Base-by-base conservation (phyloP, 2,329 filamentous ascomycete genomes). In the Claviceps sp. region DNA sequence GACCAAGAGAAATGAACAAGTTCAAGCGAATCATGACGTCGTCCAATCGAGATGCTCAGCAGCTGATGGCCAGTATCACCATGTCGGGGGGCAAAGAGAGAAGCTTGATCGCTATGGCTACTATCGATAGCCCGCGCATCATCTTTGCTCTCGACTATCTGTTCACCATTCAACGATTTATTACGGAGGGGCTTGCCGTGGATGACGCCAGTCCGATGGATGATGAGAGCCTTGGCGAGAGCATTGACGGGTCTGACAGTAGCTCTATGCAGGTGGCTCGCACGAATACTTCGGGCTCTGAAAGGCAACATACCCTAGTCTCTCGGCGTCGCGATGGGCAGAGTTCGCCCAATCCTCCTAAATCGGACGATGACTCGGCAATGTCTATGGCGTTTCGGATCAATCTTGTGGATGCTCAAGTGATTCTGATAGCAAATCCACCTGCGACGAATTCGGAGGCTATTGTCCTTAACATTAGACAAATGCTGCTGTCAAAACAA, bases 11-110 rank as follows among this genome's bases (percentile, higher is more conserved):
- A 60, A 87, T 85, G 5, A 98, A 96, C 72, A 96, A 95, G 64
- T 99, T 94, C 75, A 82, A 89, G 49, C 94, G 91, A 66, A 96
- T 98, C 70, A 97, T 98, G 93, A 90, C 90, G 1, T 84, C 95
- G 52, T 89, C 90, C 62, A 97, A 96, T 67, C 91, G 89, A 59
- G 85, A 90, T 52, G 89, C 93, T 46, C 90, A 97, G 65, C 94
- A 99, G 61, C 90, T 98, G 62, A 98, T 98, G 93, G 93, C 93
- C 18, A 96, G 87, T 64, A 73, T 98, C 4, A 94, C 90, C 0
- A 94, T 98, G 68, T 89, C 90, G 0, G 87, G 89, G 16, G 89
- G 89, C 3, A 73, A 82, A 37, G 85, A 95, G 42, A 81, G 82
- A 54, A 87, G 83, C 63, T 69, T 97, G 52, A 94, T 97, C 61